Percentiles rank a stretch among this genome's conserved stretches.
phyloP scores from a whole-genome alignment of 805 yeast species.

The Candida qinlingensis region DNA sequence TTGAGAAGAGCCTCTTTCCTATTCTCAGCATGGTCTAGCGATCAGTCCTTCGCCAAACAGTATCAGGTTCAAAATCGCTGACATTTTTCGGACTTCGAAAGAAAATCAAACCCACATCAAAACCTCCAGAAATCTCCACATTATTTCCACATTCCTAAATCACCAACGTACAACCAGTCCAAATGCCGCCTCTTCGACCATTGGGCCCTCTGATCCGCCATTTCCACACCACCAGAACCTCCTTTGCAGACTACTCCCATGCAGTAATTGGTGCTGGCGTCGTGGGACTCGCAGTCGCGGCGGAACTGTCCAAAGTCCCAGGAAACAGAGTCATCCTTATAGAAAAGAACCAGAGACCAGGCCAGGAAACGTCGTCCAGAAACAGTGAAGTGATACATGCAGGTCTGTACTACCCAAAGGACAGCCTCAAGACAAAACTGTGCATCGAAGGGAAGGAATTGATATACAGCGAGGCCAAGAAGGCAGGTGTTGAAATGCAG shows the following conservation, averaged over 20 bases:
- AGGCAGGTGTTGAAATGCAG: constrained; percentile 49
- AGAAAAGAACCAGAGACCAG: constrained; percentile 62
- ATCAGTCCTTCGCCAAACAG: neutral
- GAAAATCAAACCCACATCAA: no score
- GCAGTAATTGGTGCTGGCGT: constrained; percentile 80
- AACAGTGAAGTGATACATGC: constrained; percentile 94
- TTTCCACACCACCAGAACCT: constrained; percentile 12
- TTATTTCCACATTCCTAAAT: neutral
- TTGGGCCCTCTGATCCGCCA: neutral
- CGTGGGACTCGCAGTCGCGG: constrained; percentile 77
- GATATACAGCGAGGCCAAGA: constrained; percentile 44
- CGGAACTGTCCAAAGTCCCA: constrained; percentile 49
- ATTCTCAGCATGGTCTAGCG: constrained; percentile 1
- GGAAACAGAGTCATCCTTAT: constrained; percentile 53
- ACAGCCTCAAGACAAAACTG: constrained; percentile 58
- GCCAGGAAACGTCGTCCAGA: constrained; percentile 81
- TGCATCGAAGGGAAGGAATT: constrained; percentile 73
- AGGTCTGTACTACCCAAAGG: constrained; percentile 74
- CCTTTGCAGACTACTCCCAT: constrained; percentile 52
- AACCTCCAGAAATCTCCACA: neutral
- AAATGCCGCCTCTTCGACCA: neutral
- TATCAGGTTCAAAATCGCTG: no score
- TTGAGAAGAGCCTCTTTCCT: constrained; percentile 13
- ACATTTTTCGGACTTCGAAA: neutral
- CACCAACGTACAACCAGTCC: neutral